Base-by-base conservation (phyloP, 2,329 filamentous ascomycete species). In the Fragosphaeria purpurea region DNA sequence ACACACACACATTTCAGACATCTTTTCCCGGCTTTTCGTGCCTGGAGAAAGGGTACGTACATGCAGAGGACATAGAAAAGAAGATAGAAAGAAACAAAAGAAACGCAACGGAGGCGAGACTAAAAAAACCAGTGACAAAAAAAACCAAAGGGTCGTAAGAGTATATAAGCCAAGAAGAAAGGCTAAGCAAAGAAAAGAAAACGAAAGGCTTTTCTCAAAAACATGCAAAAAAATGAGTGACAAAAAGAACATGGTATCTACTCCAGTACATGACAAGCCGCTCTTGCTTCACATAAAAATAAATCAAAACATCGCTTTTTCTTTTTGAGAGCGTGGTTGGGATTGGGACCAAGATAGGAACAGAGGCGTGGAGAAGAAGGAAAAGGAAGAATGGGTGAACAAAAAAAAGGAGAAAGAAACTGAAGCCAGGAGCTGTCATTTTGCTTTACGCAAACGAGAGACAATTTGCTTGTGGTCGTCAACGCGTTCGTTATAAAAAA, bases 211-310 rank as follows among this genome's bases (percentile, higher is more conserved):
- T 22, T 22, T 22, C 22, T 22, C 22, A 22, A 22, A 22, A 22
- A 22, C 22, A 22, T 22, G 22, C 22, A 22, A 22, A 22, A 22
- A 22, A 22, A 22, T 22, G 22, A 22, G 22, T 22, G 22, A 22
- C 22, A 22, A 22, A 22, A 22, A 22, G 32, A 37, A 31, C 32
- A 31, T 48, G 52, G 52, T 53, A 53, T 53, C 52, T 53, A 51
- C 45, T 44, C 42, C 37, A 54, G 48, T 40, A 31, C 44, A 52
- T n/a, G 45, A 45, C 41, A 35, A 41, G 30, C 11, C 34, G 2
- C 41, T 35, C 35, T 34, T 50, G 41, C 31, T 31, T 46, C 43
- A 22, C 34, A 37, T 31, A 37, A 10, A 39, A 12, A 13, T 22
- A 44, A 47, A 35, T 12, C 33, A 7, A 22, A 35, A 35, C 42